Evolutionary conservation across 2,329 filamentous ascomycete species (phyloP).

Genomic region (Apiospora hydei): DNA sequence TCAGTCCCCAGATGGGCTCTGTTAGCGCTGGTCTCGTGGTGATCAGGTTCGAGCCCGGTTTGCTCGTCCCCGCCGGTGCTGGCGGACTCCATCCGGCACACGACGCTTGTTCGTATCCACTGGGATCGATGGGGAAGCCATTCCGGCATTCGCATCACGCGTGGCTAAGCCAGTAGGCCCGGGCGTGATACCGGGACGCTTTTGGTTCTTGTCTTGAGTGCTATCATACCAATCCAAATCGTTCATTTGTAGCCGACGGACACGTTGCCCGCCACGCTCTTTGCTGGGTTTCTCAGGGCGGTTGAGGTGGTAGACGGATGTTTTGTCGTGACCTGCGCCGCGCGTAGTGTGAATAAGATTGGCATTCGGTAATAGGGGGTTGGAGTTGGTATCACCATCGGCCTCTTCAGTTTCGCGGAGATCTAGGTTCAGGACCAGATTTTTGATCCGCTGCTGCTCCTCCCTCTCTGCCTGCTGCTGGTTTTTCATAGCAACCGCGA

Average conservation of each 20-base stretch:
- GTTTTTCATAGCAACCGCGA: constrained; percentile 94
- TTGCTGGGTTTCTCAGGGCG: constrained; percentile 63
- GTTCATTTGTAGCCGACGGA: constrained; percentile 90
- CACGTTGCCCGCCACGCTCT: constrained; percentile 79
- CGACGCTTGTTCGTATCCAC: constrained; percentile 17
- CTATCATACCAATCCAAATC: constrained; percentile 92
- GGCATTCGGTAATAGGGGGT: constrained; percentile 52
- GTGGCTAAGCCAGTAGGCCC: not conserved
- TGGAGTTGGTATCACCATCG: constrained; percentile 71
- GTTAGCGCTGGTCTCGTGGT: not conserved
- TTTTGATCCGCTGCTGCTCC: constrained; percentile 98
- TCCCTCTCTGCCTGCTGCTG: constrained; percentile 95
- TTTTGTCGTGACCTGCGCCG: constrained; percentile 57
- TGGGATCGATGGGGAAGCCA: not conserved
- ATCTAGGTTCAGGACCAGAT: constrained; percentile 94
- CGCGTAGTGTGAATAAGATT: constrained; percentile 56
- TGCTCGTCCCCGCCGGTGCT: constrained; percentile 11
- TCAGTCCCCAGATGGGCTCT: not conserved
- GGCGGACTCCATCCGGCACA: constrained; percentile 16
- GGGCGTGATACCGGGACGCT: not conserved
- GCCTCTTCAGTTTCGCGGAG: constrained; percentile 81
- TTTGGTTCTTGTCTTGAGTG: constrained; percentile 29
- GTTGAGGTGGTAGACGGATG: constrained; percentile 58
- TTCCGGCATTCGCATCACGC: not conserved
- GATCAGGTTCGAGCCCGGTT: not conserved